Base-by-base conservation (phyloP, 305 asterid genomes). In the Caryopteris hybrid region DNA sequence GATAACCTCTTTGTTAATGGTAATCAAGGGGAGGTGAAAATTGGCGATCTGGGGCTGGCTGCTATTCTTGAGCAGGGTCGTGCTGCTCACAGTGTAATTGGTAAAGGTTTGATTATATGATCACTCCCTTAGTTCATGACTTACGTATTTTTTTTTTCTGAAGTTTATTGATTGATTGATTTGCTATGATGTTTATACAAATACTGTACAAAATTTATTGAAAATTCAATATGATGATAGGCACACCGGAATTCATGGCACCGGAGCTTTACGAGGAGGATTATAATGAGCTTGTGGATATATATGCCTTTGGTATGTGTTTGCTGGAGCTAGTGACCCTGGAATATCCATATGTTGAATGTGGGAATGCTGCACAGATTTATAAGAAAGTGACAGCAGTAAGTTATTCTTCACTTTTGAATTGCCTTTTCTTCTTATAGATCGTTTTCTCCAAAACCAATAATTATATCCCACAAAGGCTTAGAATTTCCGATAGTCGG, bases 1-100 rank as follows among this genome's bases (percentile, higher is more conserved):
- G 98, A 95, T 76, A 95, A 95, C 63, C 79, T 95, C 52, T 86
- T 95, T 57, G 97, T 95, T 14, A 95, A 95, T 79, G 99, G 99
- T 20, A 95, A 95, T 71, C 99, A 95, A 85, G 99, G 99, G 51
- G 97, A 94, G 82, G 97, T 94, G 43, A 94, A 94, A 76, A 94
- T 94, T 46, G 99, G 96, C 16, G 96, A 86, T 80, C 73, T 88
- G 71, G 96, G 96, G 50, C 84, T 88, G 39, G 96, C 96, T 73
- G 91, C 91, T 55, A 86, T 86, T 69, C 88, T 86, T 64, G 81
- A 76, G 73, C 84, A 84, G 74, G 89, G 91, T 63, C 96, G 81
- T 69, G 77, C 94, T 59, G 96, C 96, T 67, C 96, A 86, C 66
- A 88, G 94, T 77, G 96, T 88, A 60, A 85, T 88, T 45, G 99